These are phyloP conservation scores for Fomitopsis schrenkii DNA, from an alignment of 1,284 basidiomycete genomes.

Conservation along the genomic window DNA sequence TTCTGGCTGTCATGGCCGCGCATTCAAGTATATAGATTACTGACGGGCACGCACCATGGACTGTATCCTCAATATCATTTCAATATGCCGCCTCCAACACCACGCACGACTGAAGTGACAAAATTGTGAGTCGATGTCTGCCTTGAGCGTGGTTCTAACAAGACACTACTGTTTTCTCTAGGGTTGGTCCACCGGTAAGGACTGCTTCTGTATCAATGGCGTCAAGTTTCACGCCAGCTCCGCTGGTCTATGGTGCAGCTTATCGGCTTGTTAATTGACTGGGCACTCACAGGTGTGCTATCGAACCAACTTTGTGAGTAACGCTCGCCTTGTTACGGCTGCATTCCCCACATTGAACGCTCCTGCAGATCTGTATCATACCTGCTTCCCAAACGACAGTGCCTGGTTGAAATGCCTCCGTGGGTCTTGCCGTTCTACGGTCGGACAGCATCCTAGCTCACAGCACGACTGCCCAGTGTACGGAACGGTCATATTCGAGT, in stretches of 20 bases:
- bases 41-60: no score
- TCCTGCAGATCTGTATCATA: neutral
- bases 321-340: neutral
- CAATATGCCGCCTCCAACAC: neutral
- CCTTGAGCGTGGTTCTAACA: neutral
- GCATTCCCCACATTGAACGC: neutral
- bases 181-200: neutral
- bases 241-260: neutral
- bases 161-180: neutral
- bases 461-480: neutral
- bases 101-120: neutral
- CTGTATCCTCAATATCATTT: no score
- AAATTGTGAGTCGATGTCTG: neutral
- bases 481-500: constrained; percentile 2
- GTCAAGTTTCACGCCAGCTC: neutral
- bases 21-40: no score
- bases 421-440: neutral
- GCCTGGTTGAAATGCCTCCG: neutral
- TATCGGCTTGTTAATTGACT: neutral
- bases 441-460: neutral
- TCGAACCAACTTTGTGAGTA: neutral
- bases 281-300: neutral
- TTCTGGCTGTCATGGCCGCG: no score
- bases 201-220: neutral
- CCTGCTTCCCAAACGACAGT: neutral